Conservation (phyloP, 768 basidiomycete species). For the Amanita polypyramis region DNA sequence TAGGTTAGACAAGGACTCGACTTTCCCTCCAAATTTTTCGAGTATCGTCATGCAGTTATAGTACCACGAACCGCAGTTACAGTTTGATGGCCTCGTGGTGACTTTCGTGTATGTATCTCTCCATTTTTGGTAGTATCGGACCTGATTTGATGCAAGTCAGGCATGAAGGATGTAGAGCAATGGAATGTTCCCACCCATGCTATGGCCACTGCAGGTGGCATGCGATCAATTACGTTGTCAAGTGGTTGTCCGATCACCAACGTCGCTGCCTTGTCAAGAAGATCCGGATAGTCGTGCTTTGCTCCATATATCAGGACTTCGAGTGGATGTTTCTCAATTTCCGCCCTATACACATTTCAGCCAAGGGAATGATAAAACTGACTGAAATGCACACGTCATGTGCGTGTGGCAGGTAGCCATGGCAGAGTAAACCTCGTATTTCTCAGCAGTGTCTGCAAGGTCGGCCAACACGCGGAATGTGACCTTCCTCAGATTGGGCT, state of each 20-base stretch:
- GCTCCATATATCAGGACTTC: slow-evolving; percentile 14
- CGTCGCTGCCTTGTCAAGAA: slow-evolving; percentile 13
- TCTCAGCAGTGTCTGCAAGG: slow-evolving; percentile 15
- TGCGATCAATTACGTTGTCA: neutral
- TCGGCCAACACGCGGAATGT: slow-evolving; percentile 10
- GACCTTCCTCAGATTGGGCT: slow-evolving; percentile 12
- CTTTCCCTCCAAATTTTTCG: slow-evolving; percentile 1
- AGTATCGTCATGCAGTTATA: neutral
- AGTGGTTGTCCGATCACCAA: slow-evolving; percentile 5
- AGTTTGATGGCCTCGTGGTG: neutral
- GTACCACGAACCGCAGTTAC: slow-evolving; percentile 1
- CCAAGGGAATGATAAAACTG: neutral
- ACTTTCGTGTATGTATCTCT: neutral
- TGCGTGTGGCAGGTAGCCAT: slow-evolving; percentile 13
- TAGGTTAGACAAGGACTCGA: neutral
- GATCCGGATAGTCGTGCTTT: slow-evolving; percentile 13
- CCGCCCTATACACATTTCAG: slow-evolving; percentile 4
- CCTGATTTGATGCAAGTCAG: neutral
- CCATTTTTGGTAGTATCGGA: slow-evolving; percentile 6
- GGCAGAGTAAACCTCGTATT: slow-evolving; percentile 14
- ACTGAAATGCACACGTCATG: slow-evolving; percentile 11
- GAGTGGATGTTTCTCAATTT: slow-evolving; percentile 11
- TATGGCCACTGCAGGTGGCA: slow-evolving; percentile 1
- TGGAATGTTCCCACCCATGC: neutral
- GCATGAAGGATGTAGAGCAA: no score